Evolutionary conservation across 2,329 filamentous ascomycete genomes (phyloP).

Genomic region (Decorospora gaudefroyi): DNA sequence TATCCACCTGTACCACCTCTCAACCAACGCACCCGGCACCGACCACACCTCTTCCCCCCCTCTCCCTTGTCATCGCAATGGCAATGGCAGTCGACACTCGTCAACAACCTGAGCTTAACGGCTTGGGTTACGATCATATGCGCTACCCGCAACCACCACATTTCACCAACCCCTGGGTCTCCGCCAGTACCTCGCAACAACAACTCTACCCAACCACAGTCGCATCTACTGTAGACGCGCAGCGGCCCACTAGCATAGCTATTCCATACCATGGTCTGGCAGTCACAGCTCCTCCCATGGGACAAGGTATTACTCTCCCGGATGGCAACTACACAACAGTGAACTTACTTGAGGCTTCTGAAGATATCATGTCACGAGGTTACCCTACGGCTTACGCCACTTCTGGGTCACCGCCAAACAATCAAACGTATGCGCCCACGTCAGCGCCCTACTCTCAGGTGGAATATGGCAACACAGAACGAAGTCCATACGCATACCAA

Average conservation of each 20-base stretch:
- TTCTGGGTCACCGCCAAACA: slow-evolving; percentile 71
- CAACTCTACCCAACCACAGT: slow-evolving; percentile 69
- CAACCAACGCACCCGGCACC: slow-evolving; percentile 17
- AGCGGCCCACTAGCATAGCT: slow-evolving; percentile 65
- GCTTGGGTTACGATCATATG: slow-evolving; percentile 78
- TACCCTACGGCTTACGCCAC: slow-evolving; percentile 69
- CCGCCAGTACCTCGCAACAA: slow-evolving; percentile 61
- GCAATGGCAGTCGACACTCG: slow-evolving; percentile 94
- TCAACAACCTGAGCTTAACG: slow-evolving; percentile 69
- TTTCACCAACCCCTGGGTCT: slow-evolving; percentile 88
- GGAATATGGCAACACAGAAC: slow-evolving; percentile 66
- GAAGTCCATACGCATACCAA: slow-evolving; percentile 61
- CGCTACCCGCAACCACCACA: slow-evolving; percentile 69
- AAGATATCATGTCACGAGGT: slow-evolving; percentile 78
- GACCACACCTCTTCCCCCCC: slow-evolving; percentile 9
- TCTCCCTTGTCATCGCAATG: slow-evolving; percentile 58
- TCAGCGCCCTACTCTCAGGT: slow-evolving; percentile 74
- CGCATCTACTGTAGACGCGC: slow-evolving; percentile 57
- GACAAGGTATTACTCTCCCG: slow-evolving; percentile 68
- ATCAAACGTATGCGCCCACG: slow-evolving; percentile 67
- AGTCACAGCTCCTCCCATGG: slow-evolving; percentile 73
- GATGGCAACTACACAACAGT: slow-evolving; percentile 64
- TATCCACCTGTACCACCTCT: slow-evolving; percentile 29
- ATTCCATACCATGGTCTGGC: slow-evolving; percentile 76
- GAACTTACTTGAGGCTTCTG: slow-evolving; percentile 70